phyloP scores from a whole-genome alignment of 148 eudicot genomes.

The Fagopyrum homotropicum region DNA sequence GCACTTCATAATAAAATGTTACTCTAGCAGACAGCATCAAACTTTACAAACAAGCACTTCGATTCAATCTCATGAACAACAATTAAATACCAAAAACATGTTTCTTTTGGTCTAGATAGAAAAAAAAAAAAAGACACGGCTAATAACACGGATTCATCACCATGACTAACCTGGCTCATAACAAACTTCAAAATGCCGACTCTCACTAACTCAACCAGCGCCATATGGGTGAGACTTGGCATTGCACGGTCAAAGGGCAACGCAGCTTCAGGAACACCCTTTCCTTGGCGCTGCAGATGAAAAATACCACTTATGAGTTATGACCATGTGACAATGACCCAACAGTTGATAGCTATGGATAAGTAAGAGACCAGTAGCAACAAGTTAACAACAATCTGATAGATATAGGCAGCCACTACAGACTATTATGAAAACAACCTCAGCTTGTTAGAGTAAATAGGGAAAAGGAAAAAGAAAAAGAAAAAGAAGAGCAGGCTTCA shows the following conservation, averaged over 20 bases:
- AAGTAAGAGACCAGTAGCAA: background rate
- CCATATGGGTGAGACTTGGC: constrained; percentile 95
- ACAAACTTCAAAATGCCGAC: constrained; percentile 83
- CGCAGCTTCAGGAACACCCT: constrained; percentile 75
- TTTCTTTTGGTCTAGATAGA: background rate
- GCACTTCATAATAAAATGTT: background rate
- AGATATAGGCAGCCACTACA: background rate
- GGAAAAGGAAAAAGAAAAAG: background rate
- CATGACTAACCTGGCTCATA: constrained; percentile 68
- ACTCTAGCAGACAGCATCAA: constrained; percentile 2
- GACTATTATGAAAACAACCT: background rate
- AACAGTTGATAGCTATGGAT: background rate
- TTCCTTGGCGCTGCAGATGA: constrained; percentile 51
- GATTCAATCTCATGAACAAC: background rate
- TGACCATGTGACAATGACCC: background rate
- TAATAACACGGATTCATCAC: background rate
- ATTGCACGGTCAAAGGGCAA: constrained; percentile 94
- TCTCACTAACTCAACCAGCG: constrained; percentile 78
- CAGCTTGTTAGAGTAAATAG: background rate
- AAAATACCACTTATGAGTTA: background rate
- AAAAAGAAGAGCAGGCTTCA: background rate
- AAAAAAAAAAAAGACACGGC: background rate
- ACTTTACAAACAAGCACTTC: background rate
- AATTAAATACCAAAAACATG: background rate
- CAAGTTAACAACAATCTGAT: background rate